These are phyloP conservation scores for Plasmodium berghei DNA, from an alignment of 169 alveolate genomes.

Conservation along the genomic window DNA sequence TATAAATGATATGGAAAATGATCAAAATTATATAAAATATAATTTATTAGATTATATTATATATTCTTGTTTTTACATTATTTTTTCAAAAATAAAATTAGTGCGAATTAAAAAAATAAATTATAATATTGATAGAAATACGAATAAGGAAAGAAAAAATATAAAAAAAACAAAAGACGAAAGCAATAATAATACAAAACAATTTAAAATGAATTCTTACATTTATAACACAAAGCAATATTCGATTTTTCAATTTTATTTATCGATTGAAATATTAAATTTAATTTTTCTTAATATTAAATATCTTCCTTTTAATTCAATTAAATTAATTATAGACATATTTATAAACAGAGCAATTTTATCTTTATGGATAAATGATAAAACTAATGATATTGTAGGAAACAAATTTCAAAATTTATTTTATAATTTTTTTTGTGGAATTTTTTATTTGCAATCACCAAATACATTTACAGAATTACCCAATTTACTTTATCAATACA, in stretches of 20 bases:
- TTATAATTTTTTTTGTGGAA: conserved; percentile 35
- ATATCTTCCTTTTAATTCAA: conserved; percentile 68
- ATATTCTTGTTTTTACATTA: conserved; percentile 46
- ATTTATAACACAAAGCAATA: conserved; percentile 48
- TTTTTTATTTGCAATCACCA: conserved; percentile 25
- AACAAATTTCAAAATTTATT: conserved; percentile 61
- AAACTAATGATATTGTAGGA: conserved; percentile 1
- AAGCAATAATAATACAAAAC: conserved; percentile 6
- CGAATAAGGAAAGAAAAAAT: conserved; percentile 3
- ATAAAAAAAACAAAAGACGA: conserved; percentile 2
- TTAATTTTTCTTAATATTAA: conserved; percentile 54
- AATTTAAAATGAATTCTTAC: conserved; percentile 35
- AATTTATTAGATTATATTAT: conserved; percentile 68
- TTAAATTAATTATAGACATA: conserved; percentile 61
- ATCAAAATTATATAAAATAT: conserved; percentile 35
- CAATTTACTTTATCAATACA: conserved; percentile 42
- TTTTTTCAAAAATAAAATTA: conserved; percentile 57
- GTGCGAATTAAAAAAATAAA: conserved; percentile 21
- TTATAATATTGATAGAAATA: conserved; percentile 10
- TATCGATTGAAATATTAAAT: conserved; percentile 47
- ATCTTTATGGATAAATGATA: conserved; percentile 31
- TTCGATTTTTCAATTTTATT: conserved; percentile 42
- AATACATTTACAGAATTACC: conserved; percentile 34
- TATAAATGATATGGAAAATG: conserved; percentile 39
- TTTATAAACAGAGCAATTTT: conserved; percentile 32